These are phyloP conservation scores for Otatea glauca DNA, from an alignment of 176 grass and related monocot genomes.

Conservation along the genomic window DNA sequence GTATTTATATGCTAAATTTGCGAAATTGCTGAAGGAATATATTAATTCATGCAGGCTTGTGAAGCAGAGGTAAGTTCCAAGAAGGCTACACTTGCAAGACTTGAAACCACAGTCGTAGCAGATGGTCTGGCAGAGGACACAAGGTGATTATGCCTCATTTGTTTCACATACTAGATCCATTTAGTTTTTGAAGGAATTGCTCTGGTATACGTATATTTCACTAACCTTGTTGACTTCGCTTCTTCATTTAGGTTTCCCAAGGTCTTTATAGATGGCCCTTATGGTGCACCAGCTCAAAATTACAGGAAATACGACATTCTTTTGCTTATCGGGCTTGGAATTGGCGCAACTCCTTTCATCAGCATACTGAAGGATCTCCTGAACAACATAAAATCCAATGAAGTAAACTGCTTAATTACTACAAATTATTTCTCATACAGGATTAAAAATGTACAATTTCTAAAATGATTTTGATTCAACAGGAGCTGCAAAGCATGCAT, in stretches of 20 bases:
- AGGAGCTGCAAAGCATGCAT: conserved; percentile 51
- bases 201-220: neutral
- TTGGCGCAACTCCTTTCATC: conserved; percentile 83
- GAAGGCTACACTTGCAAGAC: conserved; percentile 81
- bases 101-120: conserved; percentile 90
- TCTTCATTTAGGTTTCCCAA: conserved; percentile 67
- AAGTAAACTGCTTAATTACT: conserved; percentile 47
- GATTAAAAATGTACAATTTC: conserved; percentile 1
- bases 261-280: conserved; percentile 72
- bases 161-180: conserved; percentile 3
- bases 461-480: conserved; percentile 39
- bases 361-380: conserved; percentile 88
- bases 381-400: conserved; percentile 65
- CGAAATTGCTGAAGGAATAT: conserved; percentile 13
- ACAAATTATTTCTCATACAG: neutral
- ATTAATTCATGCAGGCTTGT: conserved; percentile 66
- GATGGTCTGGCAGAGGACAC: conserved; percentile 63
- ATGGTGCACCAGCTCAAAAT: conserved; percentile 79
- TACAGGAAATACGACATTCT: conserved; percentile 87
- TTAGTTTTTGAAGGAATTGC: conserved; percentile 13
- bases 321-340: conserved; percentile 76
- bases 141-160: conserved; percentile 45
- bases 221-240: neutral
- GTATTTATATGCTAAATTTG: neutral
- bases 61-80: conserved; percentile 73